These are phyloP conservation scores for Dryas octopetala DNA, from an alignment of 306 rosid species.

Conservation along the genomic window DNA sequence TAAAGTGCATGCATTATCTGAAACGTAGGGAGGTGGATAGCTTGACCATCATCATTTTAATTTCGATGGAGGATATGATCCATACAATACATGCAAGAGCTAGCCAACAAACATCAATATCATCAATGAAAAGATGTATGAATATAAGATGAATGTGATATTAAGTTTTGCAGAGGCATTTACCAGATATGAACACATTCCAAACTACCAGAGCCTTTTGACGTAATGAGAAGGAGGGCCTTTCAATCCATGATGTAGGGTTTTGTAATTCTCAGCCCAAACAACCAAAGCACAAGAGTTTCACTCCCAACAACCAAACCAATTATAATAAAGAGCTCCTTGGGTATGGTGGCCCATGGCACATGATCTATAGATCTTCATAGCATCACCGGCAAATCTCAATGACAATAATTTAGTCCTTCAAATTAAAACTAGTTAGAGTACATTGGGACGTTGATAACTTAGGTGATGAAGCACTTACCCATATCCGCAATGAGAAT, in stretches of 20 bases:
- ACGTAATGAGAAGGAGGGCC: slow-evolving; percentile 17
- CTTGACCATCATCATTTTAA: neutral
- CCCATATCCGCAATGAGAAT: no score
- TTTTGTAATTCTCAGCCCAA: slow-evolving; percentile 10
- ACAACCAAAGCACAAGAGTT: slow-evolving; percentile 10
- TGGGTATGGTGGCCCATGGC: slow-evolving; percentile 14
- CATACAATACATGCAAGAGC: neutral
- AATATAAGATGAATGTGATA: slow-evolving; percentile 2
- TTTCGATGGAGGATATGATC: neutral
- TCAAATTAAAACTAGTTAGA: neutral
- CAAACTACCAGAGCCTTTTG: slow-evolving; percentile 18
- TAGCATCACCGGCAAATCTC: slow-evolving; percentile 18
- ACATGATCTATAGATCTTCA: neutral
- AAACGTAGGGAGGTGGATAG: slow-evolving; percentile 1
- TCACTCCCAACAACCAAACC: slow-evolving; percentile 21
- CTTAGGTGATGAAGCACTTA: no score
- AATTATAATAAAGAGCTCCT: slow-evolving; percentile 6
- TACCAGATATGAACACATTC: slow-evolving; percentile 13
- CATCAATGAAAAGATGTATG: neutral
- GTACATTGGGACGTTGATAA: no score
- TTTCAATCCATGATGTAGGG: slow-evolving; percentile 2
- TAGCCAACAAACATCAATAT: neutral
- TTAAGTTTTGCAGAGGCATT: neutral
- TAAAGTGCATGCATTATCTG: slow-evolving; percentile 3
- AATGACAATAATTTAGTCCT: neutral